These are phyloP conservation scores for Fusarium caatingaense DNA, from an alignment of 2,329 filamentous ascomycete species.

Conservation along the genomic window DNA sequence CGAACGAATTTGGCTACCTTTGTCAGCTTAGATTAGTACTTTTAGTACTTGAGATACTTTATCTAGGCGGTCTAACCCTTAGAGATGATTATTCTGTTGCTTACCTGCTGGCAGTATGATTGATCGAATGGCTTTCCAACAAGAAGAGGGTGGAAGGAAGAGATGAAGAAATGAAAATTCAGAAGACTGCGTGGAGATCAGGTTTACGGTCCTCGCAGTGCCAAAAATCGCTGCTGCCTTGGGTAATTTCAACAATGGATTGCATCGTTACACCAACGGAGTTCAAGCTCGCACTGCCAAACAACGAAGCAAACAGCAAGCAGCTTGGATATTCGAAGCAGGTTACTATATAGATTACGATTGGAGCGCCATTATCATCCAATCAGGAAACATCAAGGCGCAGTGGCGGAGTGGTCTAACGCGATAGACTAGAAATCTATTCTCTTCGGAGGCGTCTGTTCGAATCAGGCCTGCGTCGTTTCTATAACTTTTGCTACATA, in stretches of 20 bases:
- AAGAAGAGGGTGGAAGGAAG: background rate
- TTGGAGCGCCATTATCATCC: background rate
- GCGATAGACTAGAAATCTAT: slow-evolving; percentile 14
- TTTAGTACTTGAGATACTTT: rapidly evolving
- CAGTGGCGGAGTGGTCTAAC: slow-evolving; percentile 7
- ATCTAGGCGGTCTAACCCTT: background rate
- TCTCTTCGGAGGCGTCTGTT: slow-evolving; percentile 15
- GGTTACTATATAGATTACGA: background rate
- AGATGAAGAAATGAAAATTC: background rate
- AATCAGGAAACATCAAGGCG: slow-evolving; percentile 3
- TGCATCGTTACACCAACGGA: background rate
- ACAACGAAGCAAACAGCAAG: background rate
- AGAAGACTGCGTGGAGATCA: background rate
- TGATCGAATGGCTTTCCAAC: background rate
- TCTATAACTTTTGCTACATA: background rate
- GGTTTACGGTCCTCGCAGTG: background rate
- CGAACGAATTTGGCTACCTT: rapidly evolving
- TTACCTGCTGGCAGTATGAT: background rate
- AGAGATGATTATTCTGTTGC: background rate
- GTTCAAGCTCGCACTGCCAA: background rate
- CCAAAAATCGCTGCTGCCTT: background rate
- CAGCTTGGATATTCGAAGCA: too few relatives aligned
- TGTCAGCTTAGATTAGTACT: rapidly evolving
- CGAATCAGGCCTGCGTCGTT: slow-evolving; percentile 15
- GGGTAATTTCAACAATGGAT: background rate